Base-by-base conservation (phyloP, 2,329 filamentous ascomycete species). In the Epicoccum nigrum region DNA sequence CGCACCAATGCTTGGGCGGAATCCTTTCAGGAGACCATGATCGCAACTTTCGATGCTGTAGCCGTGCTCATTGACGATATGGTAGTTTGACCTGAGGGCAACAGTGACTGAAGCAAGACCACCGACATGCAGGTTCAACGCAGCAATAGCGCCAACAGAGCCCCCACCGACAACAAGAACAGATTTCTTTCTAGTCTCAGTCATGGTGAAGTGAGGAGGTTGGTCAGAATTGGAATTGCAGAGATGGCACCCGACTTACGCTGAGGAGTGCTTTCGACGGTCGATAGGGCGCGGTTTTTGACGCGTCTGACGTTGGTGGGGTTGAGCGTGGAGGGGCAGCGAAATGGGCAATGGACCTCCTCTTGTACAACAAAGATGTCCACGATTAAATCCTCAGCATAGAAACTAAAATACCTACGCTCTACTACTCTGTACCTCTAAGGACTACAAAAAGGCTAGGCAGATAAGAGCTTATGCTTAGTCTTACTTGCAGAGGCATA, bases 51-150 rank as follows among this genome's bases (percentile, higher is more conserved):
- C 70, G 47, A 86, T 85, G 0, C 70, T 63, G 52, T 83, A 84
- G 9, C 83, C 83, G 4, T 75, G 62, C 6, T 75, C 60, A 7
- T 67, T 59, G 8, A 83, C 83, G 0, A 67, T 69, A 0, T 72
- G 66, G 65, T 77, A 85, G 59, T 85, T 86, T 1, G 83, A 85
- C 15, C 83, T 76, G 30, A 84, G 69, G 0, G 85, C 78, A 0
- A 78, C 72, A 0, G 83, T 83, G 3, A 86, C 81, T 7, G 62
- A 70, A n/a, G 81, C 81, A 16, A 73, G 69, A 7, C 76, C 76
- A 4, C 80, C 80, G 5, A 69, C 63, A 62, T 85, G 79, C 15
- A 86, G 74, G 20, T 79, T 79, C 34, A 82, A 78, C 4, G 81
- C 81, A 3, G 80, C 79, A 60, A 85, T 81, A 0, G 81, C 79